A percentile compares a stretch with the other conserved stretches of the same genome.
Conservation (phyloP, 805 yeast genomes). For the Saccharomyces mikatae region DNA sequence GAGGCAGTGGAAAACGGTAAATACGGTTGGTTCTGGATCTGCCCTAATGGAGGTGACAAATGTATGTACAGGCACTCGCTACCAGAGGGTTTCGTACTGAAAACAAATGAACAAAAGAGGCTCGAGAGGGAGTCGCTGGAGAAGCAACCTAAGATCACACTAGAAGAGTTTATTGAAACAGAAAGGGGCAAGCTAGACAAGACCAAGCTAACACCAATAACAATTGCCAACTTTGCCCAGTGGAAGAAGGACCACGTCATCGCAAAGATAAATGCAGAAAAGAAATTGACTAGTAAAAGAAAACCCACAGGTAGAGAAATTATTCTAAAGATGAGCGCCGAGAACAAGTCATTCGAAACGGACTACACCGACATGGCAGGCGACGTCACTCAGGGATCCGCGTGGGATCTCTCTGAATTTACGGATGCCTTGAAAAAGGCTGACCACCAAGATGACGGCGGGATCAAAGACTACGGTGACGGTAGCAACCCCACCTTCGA, state of each 20-base stretch:
- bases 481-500: constrained; percentile 40
- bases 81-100: constrained; percentile 94
- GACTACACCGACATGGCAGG: constrained; percentile 32
- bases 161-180: constrained; percentile 92
- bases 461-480: constrained; percentile 68
- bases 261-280: constrained; percentile 41
- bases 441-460: constrained; percentile 31
- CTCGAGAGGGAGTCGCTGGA: constrained; percentile 80
- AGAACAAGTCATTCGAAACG: constrained; percentile 45
- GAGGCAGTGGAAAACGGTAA: constrained; percentile 96
- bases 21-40: constrained; percentile 98
- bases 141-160: constrained; percentile 77
- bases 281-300: constrained; percentile 37
- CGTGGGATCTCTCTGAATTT: constrained; percentile 39
- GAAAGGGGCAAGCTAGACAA: constrained; percentile 81
- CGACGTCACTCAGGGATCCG: constrained; percentile 29
- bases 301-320: constrained; percentile 62
- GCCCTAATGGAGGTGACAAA: constrained; percentile 88
- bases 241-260: constrained; percentile 74
- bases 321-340: constrained; percentile 51
- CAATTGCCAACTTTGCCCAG: constrained; percentile 63
- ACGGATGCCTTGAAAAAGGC: constrained; percentile 32
- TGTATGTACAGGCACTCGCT: constrained; percentile 93
- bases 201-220: constrained; percentile 73
- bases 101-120: constrained; percentile 92